These are phyloP conservation scores for Singerocomus rubriflavus DNA, from an alignment of 1,284 basidiomycete genomes.

Conservation along the genomic window DNA sequence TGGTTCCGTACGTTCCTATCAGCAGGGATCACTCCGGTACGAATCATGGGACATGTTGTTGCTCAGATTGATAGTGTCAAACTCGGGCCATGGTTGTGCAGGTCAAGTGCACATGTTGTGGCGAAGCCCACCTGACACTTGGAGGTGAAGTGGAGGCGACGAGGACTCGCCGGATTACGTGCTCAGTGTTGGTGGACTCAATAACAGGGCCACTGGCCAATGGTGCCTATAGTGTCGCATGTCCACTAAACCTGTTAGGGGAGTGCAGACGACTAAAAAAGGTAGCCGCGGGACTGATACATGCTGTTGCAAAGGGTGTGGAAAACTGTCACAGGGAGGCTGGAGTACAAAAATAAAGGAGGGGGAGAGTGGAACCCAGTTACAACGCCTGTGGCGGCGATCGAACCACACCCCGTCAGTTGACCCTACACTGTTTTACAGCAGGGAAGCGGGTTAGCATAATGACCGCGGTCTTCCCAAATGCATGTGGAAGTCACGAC, in stretches of 20 bases:
- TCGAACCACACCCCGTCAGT: slow-evolving; percentile 3
- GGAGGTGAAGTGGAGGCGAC: neutral
- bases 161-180: neutral
- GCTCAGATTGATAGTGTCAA: neutral
- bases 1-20: slow-evolving; percentile 1
- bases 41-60: slow-evolving; percentile 2
- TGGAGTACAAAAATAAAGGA: slow-evolving; percentile 2
- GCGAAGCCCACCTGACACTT: slow-evolving; percentile 2
- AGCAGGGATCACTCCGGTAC: neutral
- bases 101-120: neutral
- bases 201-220: neutral
- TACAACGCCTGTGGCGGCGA: slow-evolving; percentile 1
- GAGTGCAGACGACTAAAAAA: neutral
- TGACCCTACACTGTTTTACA: neutral
- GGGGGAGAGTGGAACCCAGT: too few relatives aligned
- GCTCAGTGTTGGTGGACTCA: slow-evolving; percentile 1
- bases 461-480: slow-evolving; percentile 18
- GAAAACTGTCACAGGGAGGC: slow-evolving; percentile 11
- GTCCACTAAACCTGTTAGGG: slow-evolving; percentile 2
- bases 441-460: slow-evolving; percentile 8
- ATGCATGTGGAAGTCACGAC: slow-evolving; percentile 4
- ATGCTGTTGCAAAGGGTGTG: neutral
- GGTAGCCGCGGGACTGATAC: slow-evolving; percentile 3
- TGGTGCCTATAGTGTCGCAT: slow-evolving; percentile 2
- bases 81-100: neutral